Base-by-base conservation (phyloP, 176 grass and related monocot species). In the Sorghum bicolor region DNA sequence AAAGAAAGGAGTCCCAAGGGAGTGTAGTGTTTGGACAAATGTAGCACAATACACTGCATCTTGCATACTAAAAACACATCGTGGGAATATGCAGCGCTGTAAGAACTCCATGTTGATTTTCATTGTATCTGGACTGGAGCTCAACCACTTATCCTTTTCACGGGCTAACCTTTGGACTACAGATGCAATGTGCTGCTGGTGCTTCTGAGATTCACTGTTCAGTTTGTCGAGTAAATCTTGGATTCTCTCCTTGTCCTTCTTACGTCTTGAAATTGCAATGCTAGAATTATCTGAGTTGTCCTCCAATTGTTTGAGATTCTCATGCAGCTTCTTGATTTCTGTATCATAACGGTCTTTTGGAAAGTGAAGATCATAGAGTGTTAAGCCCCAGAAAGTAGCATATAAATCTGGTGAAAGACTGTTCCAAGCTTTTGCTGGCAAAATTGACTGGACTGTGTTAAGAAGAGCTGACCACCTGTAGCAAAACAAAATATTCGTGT, bases 181-280 rank as follows among this genome's bases (percentile, higher is more conserved):
- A 36, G 96, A 99, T 64, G 75, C 84, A 76, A 96, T 76, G 29
- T 99, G 96, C 10, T 89, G 89, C 37, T 96, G 86, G 62, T 99
- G 96, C 93, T 92, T 96, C 60, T 90, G 76, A 75, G 92, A 93
- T 87, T 99, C 93, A 81, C 80, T 77, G 64, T 84, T 87, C 79
- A 95, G 92, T 86, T 84, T 96, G 77, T 96, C 96, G 45, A 99
- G 87, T 82, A 99, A 80, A 79, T 99, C 96, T 83, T 99, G 96
- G 87, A 99, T 94, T 37, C 92, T 92, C 85, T 99, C 96, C 86
- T 99, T 99, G 71, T 99, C 96, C 79, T 99, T 99, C 70, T 99
- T 99, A 62, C 96, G 89, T 74, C 94, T 91, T 80, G 96, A 93
- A 43, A 96, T 99, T 75, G 96, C 93, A 61, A 96, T 78, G 75